Evolutionary conservation across 306 rosid species (phyloP), one percentile per base, ranked within the genome.

Genomic region (Castanospermum australe): DNA sequence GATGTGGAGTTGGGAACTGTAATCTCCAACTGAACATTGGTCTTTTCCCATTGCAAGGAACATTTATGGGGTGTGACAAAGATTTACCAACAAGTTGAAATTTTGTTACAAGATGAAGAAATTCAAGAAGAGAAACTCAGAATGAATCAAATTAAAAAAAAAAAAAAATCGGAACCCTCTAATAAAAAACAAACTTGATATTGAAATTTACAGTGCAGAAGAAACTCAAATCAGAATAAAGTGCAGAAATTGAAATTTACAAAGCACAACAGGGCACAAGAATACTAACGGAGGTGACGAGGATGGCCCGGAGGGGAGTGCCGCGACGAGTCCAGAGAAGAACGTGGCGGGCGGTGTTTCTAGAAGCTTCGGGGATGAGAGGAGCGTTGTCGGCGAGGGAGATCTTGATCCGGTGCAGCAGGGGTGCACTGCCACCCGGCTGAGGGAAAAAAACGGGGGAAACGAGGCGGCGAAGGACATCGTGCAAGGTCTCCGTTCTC

Each of bases 281-380:
- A n/a, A n/a, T n/a, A 89, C 97, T 91, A 71, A 95, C 99, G 20
- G 99, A 87, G 50, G 92, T 87, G 69, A 95, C 97, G 57, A 95
- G 86, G 39, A 95, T 83, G 0, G 96, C 89, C 11, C 99, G 92
- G 78, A 95, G 81, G 71, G 89, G 88, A 75, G 86, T 83, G 21
- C 98, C 98, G 41, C 91, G 85, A 14, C 96, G 96, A 81, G 98
- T 82, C 99, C 99, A 95, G 66, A 39, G 57, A 44, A 82, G 74
- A 71, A 95, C 79, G 41, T 85, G 78, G 30, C 73, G 71, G 2
- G 88, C 83, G 8, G 91, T 64, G 83, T 92, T 95, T 82, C 57
- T 82, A 41, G 90, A 85, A 75, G 94, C 99, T 80, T 91, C 94
- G 10, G 79, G 93, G 75, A 95, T 55, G 22, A 79, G 86, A 28